phyloP scores from a whole-genome alignment of 75 land plant genomes.

The Picea sitchensis region DNA sequence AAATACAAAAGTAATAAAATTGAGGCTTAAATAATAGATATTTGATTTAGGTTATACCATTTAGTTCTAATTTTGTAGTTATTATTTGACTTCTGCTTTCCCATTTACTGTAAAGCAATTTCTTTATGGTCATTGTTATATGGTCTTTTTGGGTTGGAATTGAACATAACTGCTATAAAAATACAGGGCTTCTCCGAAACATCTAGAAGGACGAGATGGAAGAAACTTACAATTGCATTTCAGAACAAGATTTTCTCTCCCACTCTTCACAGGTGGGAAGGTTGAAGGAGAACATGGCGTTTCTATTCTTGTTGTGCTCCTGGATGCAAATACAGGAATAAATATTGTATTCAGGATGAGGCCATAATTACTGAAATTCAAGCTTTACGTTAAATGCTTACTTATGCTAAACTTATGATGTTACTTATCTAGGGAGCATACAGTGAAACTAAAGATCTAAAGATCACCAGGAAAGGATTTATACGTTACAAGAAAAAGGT shows the following conservation, averaged over 20 bases:
- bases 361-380: too few relatives aligned
- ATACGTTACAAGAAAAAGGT: too few relatives aligned
- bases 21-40: too few relatives aligned
- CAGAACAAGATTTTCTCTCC: slow-evolving; percentile 72
- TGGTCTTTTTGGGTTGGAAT: background rate
- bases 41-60: too few relatives aligned
- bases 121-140: background rate
- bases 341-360: too few relatives aligned
- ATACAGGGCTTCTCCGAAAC: slow-evolving; percentile 72
- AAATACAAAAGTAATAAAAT: background rate
- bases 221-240: slow-evolving; percentile 76
- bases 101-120: background rate
- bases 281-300: slow-evolving; percentile 86
- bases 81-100: background rate
- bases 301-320: slow-evolving; percentile 42
- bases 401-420: too few relatives aligned
- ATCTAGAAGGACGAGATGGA: slow-evolving; percentile 77
- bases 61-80: background rate
- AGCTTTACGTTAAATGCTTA: too few relatives aligned
- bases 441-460: too few relatives aligned
- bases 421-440: too few relatives aligned
- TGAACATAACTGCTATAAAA: background rate
- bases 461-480: too few relatives aligned
- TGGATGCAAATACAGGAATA: slow-evolving; percentile 13
- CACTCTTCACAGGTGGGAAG: slow-evolving; percentile 92